phyloP scores from a whole-genome alignment of 2,329 filamentous ascomycete genomes.

The Sarocladium kiliense region DNA sequence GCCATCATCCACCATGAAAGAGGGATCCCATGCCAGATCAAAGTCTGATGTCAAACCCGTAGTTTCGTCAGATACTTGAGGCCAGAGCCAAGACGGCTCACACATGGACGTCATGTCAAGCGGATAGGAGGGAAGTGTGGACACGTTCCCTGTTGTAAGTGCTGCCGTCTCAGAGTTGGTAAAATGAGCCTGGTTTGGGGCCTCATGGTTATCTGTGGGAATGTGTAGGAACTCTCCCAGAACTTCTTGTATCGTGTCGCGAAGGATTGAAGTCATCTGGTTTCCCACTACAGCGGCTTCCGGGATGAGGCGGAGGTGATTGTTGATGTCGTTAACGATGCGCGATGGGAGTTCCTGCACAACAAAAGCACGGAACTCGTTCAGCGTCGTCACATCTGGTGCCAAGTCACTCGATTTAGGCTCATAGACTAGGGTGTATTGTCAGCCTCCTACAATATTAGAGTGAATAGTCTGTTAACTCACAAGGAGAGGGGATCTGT shows the following conservation, averaged over 20 bases:
- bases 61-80: no score
- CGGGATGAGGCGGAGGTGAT: not conserved
- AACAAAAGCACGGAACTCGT: not conserved
- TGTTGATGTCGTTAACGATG: not conserved
- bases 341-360: not conserved
- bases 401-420: not conserved
- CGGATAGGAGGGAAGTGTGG: no score
- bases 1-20: no score
- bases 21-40: no score
- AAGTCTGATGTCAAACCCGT: no score
- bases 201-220: no score
- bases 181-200: no score
- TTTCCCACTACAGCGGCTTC: not conserved
- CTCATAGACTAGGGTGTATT: not conserved
- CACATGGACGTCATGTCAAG: no score
- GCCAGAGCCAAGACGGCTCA: no score
- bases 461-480: not conserved
- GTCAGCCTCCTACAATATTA: not conserved
- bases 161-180: no score
- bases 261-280: not conserved
- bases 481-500: not conserved
- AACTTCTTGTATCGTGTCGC: not conserved
- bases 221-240: not conserved
- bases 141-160: no score
- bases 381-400: not conserved